Base-by-base conservation (phyloP, 345 rosid genomes). In the Angophora floribunda region DNA sequence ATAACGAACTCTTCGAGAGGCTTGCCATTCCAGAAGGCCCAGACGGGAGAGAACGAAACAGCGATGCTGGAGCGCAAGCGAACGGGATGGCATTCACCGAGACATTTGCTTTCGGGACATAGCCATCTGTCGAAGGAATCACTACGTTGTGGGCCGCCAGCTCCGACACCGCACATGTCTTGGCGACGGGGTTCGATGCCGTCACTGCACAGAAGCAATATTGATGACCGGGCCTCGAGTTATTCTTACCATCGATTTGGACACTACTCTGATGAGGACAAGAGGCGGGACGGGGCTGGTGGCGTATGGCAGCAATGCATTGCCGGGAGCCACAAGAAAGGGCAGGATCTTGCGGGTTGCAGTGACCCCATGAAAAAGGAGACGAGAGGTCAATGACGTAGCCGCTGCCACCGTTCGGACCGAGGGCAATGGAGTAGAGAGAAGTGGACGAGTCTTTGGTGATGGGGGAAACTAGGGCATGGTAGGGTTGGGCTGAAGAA, bases 381-480 rank as follows among this genome's bases (percentile, higher is more conserved):
- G 91, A 90, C 12, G 67, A 50, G 53, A 92, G 90, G 88, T 91
- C 91, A 78, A 91, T 88, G 88, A 88, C 75, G 24, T 59, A 92
- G 3, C 89, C 51, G n/a, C 88, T 65, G 41, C 91, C 88, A 44
- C 87, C 59, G 87, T 70, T 70, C 13, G 41, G 87, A 86, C 89
- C 89, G 49, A 91, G 87, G 28, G 91, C 89, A 85, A 91, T 67
- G 63, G 89, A 57, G 88, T 90, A 89, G 88, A 92, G 51, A 22
- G 91, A 90, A 24, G 92, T 87, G 88, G 85, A 78, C 1, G 85
- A 12, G 92, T 92, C 90, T 88, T 92, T 92, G 67, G 88, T 85
- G 57, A 92, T 87, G 80, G 89, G 87, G 70, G 94, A 89, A 55
- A 87, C 92, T 85, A 92, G 63, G 87, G 91, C 86, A 52, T n/a